Conservation (phyloP, 192 early-diverging fungal genomes). For the Rhizophagus prolifer region DNA sequence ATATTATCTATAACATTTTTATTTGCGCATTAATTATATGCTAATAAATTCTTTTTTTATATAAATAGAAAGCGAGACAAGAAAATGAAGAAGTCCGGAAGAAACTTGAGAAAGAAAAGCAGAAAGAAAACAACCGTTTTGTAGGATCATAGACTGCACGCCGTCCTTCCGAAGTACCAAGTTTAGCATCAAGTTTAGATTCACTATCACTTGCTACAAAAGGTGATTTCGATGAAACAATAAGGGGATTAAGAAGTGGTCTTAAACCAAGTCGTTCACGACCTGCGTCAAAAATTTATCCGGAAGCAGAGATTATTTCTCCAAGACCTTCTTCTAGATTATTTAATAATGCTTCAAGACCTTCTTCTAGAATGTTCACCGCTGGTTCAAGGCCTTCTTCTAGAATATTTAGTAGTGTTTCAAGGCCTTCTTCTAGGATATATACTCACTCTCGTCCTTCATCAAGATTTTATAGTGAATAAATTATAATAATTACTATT, state of each 20-base stretch:
- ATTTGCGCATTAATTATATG: neutral
- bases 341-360: neutral
- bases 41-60: neutral
- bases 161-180: slow-evolving; percentile 29
- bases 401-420: neutral
- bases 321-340: neutral
- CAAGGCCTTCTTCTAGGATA: neutral
- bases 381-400: neutral
- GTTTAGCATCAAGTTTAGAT: neutral
- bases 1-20: neutral
- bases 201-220: slow-evolving; percentile 34
- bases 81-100: slow-evolving; percentile 41
- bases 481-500: no score
- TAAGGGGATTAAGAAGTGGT: slow-evolving; percentile 37
- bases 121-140: neutral
- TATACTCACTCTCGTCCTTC: neutral
- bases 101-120: slow-evolving; percentile 23
- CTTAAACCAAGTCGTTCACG: slow-evolving; percentile 34
- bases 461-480: neutral
- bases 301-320: slow-evolving; percentile 21
- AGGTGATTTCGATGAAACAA: slow-evolving; percentile 44
- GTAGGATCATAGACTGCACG: slow-evolving; percentile 23
- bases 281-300: slow-evolving; percentile 42
- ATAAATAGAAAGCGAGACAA: slow-evolving; percentile 32
- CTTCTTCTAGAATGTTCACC: neutral